Evolutionary conservation across 2,329 filamentous ascomycete species (phyloP), one percentile per base, ranked within the genome.

Genomic region (Dothidotthia symphoricarpi): DNA sequence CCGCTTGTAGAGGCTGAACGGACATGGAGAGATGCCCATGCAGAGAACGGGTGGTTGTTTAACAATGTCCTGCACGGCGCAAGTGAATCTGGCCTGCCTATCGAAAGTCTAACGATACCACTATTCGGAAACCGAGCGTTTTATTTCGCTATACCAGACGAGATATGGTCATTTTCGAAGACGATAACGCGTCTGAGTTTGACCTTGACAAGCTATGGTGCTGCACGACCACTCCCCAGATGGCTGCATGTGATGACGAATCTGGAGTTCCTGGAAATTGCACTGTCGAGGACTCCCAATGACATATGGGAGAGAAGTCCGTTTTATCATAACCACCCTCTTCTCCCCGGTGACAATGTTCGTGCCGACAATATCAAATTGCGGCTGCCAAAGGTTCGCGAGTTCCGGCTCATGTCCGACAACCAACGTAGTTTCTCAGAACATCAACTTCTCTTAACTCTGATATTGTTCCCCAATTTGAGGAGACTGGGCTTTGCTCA

Each of bases 371-470:
- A 9, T 9, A 5, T 22, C 19, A 22, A 22, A 6, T 6, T 24
- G 19, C 15, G 16, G 6, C 13, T 30, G n/a, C 34, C 26, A 15
- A 29, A 24, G 16, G 16, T 45, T 3, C 31, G 24, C 6, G 34
- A 34, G 15, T 31, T 41, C 3, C 34, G 42, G 8, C 14, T 41
- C 11, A 38, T 45, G 37, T 24, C 37, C 3, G 42, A 41, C 28
- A 39, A 35, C 16, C 32, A 30, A 22, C 28, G 28, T 16, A 29
- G 17, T 12, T 40, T 40, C 15, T 26, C 16, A 13, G 32, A 39
- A 22, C 7, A 12, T 4, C 32, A 28, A 5, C 7, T 44, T 9
- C 19, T 33, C 12, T 6, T 15, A 3, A 22, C 26, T 17, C 28
- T 41, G 22, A 10, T 13, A 3, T 2, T 26, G 7, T 44, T 34